Conservation (phyloP, 2,329 filamentous ascomycete species). For the Beauveria australis region DNA sequence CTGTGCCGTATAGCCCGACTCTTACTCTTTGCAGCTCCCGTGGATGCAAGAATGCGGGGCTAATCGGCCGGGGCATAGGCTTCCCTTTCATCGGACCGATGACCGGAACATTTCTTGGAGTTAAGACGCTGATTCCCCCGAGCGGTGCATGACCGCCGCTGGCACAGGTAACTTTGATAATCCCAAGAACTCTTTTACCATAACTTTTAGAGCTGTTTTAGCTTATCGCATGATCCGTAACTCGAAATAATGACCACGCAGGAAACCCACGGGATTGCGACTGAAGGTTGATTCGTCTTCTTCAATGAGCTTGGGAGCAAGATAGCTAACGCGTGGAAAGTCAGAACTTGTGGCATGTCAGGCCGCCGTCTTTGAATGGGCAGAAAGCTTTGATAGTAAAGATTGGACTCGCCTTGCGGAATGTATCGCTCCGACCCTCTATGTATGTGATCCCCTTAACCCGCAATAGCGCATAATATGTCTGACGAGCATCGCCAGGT, state of each 20-base stretch:
- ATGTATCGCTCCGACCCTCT: slow-evolving; percentile 41
- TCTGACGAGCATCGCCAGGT: slow-evolving; percentile 13
- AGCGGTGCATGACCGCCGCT: not conserved
- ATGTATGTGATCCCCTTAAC: slow-evolving; percentile 8
- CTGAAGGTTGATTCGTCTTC: not conserved
- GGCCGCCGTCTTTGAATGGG: slow-evolving; percentile 45
- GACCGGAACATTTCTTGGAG: not conserved
- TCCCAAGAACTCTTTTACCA: not conserved
- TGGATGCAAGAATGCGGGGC: not conserved
- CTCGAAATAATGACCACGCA: not conserved
- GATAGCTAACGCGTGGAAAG: not conserved
- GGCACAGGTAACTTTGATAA: not conserved
- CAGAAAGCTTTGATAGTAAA: slow-evolving; percentile 53
- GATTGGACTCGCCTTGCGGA: slow-evolving; percentile 35
- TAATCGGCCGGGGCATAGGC: not conserved
- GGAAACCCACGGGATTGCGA: not conserved
- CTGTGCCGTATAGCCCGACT: not conserved
- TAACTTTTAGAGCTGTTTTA: not conserved
- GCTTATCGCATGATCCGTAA: not conserved
- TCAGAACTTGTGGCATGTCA: slow-evolving; percentile 7
- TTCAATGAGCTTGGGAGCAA: not conserved
- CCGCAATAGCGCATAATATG: too few species aligned
- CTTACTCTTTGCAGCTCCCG: not conserved
- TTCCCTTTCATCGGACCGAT: not conserved
- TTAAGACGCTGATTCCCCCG: not conserved